Base-by-base conservation (phyloP, 2,329 filamentous ascomycete genomes). In the Cercospora zeina region DNA sequence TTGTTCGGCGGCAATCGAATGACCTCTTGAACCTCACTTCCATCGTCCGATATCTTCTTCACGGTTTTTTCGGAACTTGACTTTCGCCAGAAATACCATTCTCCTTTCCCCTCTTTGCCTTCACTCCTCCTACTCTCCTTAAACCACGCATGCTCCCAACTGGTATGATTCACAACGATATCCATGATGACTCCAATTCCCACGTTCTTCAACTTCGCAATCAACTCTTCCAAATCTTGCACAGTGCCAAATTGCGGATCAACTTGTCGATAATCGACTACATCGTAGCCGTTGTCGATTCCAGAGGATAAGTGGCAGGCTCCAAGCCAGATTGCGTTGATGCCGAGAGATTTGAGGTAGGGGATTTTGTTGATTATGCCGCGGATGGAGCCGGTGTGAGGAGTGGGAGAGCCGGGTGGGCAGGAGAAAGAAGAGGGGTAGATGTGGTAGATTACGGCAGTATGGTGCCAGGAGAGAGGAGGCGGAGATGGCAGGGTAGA, bases 311-410 rank as follows among this genome's bases (percentile, higher is more conserved):
- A 56, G 71, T 79, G 82, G 21, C 81, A 79, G 0, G 88, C 88
- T 51, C 83, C 88, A 0, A 87, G 73, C 88, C 88, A 90, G 57
- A 91, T 77, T 6, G 85, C 81, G 68, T 89, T 82, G 13, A 87
- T 77, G 1, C 87, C 87, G 0, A 89, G 78, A 10, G 5, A 83
- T 54, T 83, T 79, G 51, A 89, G 78, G 69, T 89, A 87, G 70
- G 87, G 84, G 1, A 89, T 75, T 69, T 87, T 81, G 8, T 83
- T 83, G 16, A 86, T 84, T 56, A 89, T 83, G 11, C 87, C 87
- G 0, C 80, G 82, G 24, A 89, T 75, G 66, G 87, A 83, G 11
- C 86, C 85, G 66, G 84, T 78, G 59, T 87, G 84, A 67, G 84
- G 82, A 51, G 79, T 79, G 63, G 85, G 84, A 59, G 80, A 80